Percentiles rank a stretch among this genome's conserved stretches.
phyloP scores from a whole-genome alignment of 495 filamentous ascomycete species.

The Penicillium salamii region DNA sequence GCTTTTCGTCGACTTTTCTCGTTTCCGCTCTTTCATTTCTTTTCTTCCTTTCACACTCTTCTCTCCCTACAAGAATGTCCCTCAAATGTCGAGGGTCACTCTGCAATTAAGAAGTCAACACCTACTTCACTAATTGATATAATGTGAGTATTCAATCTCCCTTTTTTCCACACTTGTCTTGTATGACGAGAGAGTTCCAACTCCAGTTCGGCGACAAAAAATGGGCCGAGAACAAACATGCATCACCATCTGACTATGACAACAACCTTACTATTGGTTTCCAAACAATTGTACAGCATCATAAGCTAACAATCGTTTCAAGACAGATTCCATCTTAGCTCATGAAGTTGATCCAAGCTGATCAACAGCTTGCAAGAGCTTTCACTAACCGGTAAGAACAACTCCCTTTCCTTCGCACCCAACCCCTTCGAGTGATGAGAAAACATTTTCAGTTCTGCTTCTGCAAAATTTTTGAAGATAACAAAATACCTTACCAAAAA shows the following conservation, averaged over 20 bases:
- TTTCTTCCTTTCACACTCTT: slow-evolving; percentile 28
- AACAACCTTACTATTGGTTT: slow-evolving; percentile 20
- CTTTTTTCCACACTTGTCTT: slow-evolving; percentile 17
- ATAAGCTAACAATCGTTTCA: slow-evolving; percentile 16
- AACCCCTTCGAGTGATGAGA: slow-evolving; percentile 67
- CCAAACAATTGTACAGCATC: slow-evolving; percentile 3
- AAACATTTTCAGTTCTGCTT: slow-evolving; percentile 87
- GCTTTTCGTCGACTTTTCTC: slow-evolving; percentile 23
- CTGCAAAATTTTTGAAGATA: slow-evolving; percentile 81
- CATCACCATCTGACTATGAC: slow-evolving; percentile 93
- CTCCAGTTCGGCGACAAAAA: slow-evolving; percentile 69
- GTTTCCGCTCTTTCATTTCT: slow-evolving; percentile 25
- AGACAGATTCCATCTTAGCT: slow-evolving; percentile 12
- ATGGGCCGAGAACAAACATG: slow-evolving; percentile 96
- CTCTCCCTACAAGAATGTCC: slow-evolving; percentile 8
- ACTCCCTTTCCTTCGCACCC: slow-evolving; percentile 2
- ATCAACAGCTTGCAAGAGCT: slow-evolving; percentile 5
- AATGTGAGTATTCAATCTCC: slow-evolving; percentile 27
- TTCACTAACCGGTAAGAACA: slow-evolving; percentile 15
- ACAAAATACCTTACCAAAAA: slow-evolving; percentile 75
- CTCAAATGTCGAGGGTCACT: slow-evolving; percentile 22
- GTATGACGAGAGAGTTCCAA: slow-evolving; percentile 63
- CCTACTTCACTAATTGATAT: slow-evolving; percentile 15
- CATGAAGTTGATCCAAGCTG: no score
- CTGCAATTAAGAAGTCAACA: background rate